Base-by-base conservation (phyloP, 106 monocot species). In the Dendrobium nobile region DNA sequence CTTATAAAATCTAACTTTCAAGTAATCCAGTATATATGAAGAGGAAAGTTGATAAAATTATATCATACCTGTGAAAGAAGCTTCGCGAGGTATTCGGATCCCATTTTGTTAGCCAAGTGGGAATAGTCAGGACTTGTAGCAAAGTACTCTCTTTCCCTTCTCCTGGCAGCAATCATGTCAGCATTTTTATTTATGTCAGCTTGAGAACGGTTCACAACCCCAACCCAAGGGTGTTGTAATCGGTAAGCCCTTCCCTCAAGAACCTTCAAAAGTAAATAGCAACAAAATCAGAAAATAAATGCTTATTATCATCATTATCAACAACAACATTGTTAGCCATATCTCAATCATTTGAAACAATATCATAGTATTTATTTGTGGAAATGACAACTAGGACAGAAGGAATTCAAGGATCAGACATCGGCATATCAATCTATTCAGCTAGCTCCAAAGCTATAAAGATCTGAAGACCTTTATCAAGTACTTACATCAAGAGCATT, bases 81-180 rank as follows among this genome's bases (percentile, higher is more conserved):
- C 79, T 89, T 93, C 33, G 93, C 93, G 51, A 93, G 88, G 84
- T 93, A 93, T 83, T 93, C 93, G 55, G 93, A 93, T 77, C 93
- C 93, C 93, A 93, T 93, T 87, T 91, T 93, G 85, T 77, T 90
- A 26, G 93, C 78, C 54, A 93, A 91, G 64, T 93, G 93, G 47
- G 90, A 87, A 89, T 93, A 93, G 33, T 93, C 93, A 55, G 86
- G 82, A 87, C 93, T 91, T 45, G 79, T 86, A 70, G 74, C 84
- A 81, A 93, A 93, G 77, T 91, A 93, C 78, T 93, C 93, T 41
- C 80, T 79, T 51, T 93, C 93, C 80, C 83, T 93, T 85, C 82
- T 65, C 79, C 93, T 87, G 5, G 93, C 88, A 73, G 82, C 87
- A 67, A 91, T 85, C 93, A 93, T 91, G 79, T 93, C 88, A 83